These are phyloP conservation scores for Jatropha curcas DNA, from an alignment of 345 rosid genomes.

Conservation along the genomic window DNA sequence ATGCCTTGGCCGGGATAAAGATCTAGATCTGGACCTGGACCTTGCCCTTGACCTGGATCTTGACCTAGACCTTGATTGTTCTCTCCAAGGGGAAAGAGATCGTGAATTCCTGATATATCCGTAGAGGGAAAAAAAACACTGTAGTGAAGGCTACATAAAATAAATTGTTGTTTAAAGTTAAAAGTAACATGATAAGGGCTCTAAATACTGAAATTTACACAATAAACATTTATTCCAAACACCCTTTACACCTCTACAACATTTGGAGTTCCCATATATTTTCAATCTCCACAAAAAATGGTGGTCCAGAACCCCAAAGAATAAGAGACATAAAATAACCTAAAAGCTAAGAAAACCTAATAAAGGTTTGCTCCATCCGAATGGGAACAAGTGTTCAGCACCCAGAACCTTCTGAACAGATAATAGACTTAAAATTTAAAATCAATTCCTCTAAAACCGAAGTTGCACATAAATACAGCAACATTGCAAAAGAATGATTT, in stretches of 20 bases:
- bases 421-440: too few relatives aligned
- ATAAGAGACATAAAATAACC: not conserved
- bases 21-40: slow-evolving; percentile 54
- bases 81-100: slow-evolving; percentile 74
- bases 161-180: not conserved
- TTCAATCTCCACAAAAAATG: not conserved
- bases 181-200: not conserved
- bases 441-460: too few relatives aligned
- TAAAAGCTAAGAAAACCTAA: too few relatives aligned
- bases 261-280: not conserved
- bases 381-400: too few relatives aligned
- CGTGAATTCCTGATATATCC: slow-evolving; percentile 49
- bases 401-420: too few relatives aligned
- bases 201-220: not conserved
- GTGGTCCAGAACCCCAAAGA: not conserved
- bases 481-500: too few relatives aligned
- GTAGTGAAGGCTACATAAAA: not conserved
- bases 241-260: not conserved
- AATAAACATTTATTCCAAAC: not conserved
- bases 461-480: too few relatives aligned
- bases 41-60: slow-evolving; percentile 29
- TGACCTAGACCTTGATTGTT: slow-evolving; percentile 50
- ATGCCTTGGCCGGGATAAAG: slow-evolving; percentile 66
- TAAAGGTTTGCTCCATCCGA: too few relatives aligned
- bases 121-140: not conserved